Evolutionary conservation across 2,329 filamentous ascomycete genomes (phyloP).

Genomic region (Ampelomyces quisqualis): DNA sequence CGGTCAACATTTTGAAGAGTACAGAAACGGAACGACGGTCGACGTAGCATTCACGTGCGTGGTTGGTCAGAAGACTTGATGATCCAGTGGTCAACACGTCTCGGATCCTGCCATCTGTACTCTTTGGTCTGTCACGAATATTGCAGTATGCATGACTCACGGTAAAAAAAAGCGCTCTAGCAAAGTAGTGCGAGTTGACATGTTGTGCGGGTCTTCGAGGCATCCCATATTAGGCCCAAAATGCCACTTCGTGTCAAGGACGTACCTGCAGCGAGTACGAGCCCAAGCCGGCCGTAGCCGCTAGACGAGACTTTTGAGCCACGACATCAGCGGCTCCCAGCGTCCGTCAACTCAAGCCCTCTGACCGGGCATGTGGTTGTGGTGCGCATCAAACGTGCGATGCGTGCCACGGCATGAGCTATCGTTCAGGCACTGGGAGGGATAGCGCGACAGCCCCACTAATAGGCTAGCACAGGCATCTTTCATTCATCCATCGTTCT

Average conservation of each 20-base stretch:
- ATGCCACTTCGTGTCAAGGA: neutral
- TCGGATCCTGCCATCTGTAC: too few relatives aligned
- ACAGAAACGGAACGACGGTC: neutral
- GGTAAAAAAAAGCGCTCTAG: too few relatives aligned
- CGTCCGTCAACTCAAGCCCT: slow-evolving; percentile 2
- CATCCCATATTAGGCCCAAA: too few relatives aligned
- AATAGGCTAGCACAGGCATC: neutral
- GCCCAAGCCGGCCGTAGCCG: neutral
- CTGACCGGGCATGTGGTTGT: neutral
- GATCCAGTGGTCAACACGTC: too few relatives aligned
- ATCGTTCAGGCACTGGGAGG: neutral
- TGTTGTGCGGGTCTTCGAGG: neutral
- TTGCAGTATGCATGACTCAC: too few relatives aligned
- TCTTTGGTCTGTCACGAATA: too few relatives aligned
- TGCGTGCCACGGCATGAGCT: slow-evolving; percentile 1
- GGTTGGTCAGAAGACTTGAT: neutral
- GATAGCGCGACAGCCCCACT: neutral
- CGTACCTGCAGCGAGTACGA: slow-evolving; percentile 1
- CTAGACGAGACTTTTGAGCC: neutral
- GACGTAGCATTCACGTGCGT: neutral
- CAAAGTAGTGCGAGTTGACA: too few relatives aligned
- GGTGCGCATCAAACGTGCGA: neutral
- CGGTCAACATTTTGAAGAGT: neutral
- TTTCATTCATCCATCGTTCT: slow-evolving; percentile 21
- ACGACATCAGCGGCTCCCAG: neutral